phyloP scores from a whole-genome alignment of 768 basidiomycete species.

The Suillus lakei region DNA sequence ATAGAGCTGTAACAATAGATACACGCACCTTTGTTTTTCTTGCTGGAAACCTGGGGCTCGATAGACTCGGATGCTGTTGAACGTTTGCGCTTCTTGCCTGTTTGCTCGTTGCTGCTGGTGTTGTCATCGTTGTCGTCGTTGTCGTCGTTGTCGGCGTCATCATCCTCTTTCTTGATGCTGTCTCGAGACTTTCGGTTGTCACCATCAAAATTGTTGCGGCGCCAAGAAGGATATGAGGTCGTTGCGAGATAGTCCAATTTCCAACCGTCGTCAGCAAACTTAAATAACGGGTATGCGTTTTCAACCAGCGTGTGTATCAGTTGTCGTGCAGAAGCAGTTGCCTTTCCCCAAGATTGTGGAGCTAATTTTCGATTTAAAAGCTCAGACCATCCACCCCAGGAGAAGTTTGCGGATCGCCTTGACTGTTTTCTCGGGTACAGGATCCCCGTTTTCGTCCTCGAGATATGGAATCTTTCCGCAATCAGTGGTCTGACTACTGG shows the following conservation, averaged over 20 bases:
- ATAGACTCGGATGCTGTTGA: not conserved
- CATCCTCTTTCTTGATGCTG: not conserved
- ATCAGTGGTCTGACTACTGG: not conserved
- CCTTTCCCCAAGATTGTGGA: slow-evolving; percentile 1
- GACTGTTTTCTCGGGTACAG: not conserved
- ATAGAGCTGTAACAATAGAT: not conserved
- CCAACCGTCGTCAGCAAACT: slow-evolving; percentile 7
- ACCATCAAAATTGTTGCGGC: not conserved
- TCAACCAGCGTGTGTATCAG: slow-evolving; percentile 3
- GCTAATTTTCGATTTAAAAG: not conserved
- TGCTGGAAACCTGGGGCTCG: not conserved
- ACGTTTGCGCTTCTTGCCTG: not conserved
- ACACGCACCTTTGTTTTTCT: not conserved
- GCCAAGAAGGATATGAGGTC: not conserved
- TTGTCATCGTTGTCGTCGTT: too few species aligned
- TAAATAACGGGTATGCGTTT: not conserved
- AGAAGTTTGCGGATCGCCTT: not conserved
- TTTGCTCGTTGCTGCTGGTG: not conserved
- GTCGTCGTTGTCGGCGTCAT: not conserved
- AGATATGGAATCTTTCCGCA: not conserved
- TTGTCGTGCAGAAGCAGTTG: not conserved
- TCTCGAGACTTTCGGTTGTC: not conserved
- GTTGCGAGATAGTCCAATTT: not conserved
- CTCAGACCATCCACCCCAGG: not conserved
- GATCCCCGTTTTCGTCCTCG: not conserved